phyloP scores from a whole-genome alignment of 257 asterid genomes.

The Solanum pinnatisectum region DNA sequence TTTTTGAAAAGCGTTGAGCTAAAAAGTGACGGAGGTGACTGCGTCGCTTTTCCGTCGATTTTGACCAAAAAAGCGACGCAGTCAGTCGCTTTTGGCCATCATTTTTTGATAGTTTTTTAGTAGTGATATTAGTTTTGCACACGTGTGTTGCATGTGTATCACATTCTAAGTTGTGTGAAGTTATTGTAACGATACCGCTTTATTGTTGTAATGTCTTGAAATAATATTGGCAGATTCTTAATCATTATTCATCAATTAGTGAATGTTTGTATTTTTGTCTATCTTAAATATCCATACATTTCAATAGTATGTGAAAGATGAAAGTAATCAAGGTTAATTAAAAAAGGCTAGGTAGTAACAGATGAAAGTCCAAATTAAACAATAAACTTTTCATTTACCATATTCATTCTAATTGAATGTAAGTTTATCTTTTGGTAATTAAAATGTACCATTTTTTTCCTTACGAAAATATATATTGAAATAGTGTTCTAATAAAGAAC shows the following conservation, averaged over 20 bases:
- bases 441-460: background rate
- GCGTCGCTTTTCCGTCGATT: too few species aligned
- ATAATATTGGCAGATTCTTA: background rate
- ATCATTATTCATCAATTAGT: background rate
- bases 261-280: background rate
- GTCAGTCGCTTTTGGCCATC: too few species aligned
- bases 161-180: background rate
- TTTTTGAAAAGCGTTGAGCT: too few species aligned
- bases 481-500: background rate
- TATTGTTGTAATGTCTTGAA: background rate
- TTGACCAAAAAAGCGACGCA: too few species aligned
- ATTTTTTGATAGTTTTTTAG: too few species aligned
- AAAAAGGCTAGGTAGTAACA: background rate
- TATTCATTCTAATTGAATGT: background rate
- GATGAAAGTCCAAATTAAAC: background rate
- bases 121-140: too few species aligned
- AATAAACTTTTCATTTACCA: background rate
- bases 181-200: too few species aligned
- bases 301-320: background rate
- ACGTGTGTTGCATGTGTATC: background rate
- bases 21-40: too few species aligned
- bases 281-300: background rate
- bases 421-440: background rate
- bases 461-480: too few species aligned
- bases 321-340: background rate